Conservation (phyloP, 768 basidiomycete genomes). For the Fistulinella prunicolor region DNA sequence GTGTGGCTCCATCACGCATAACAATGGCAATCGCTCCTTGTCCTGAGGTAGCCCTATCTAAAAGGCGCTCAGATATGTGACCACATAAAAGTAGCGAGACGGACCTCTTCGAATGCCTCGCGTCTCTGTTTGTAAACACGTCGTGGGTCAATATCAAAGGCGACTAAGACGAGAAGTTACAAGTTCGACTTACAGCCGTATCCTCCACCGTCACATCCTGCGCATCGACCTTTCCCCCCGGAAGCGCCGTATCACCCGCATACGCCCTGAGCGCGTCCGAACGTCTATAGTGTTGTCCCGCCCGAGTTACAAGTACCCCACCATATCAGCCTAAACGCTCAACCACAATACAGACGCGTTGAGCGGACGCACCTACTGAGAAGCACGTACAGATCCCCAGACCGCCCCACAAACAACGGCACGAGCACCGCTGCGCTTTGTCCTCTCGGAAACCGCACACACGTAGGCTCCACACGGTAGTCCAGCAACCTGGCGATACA, state of each 20-base stretch:
- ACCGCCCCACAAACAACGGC: slow-evolving; percentile 79
- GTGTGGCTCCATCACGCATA: slow-evolving; percentile 80
- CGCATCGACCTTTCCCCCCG: slow-evolving; percentile 78
- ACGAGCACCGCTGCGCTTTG: slow-evolving; percentile 76
- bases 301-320: neutral
- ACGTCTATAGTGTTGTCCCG: slow-evolving; percentile 51
- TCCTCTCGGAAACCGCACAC: slow-evolving; percentile 50
- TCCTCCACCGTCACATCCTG: slow-evolving; percentile 69
- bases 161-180: neutral
- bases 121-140: slow-evolving; percentile 50
- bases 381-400: slow-evolving; percentile 81
- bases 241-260: slow-evolving; percentile 85
- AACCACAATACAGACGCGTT: neutral
- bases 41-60: slow-evolving; percentile 85
- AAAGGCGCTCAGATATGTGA: no score
- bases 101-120: slow-evolving; percentile 89
- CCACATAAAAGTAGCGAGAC: neutral
- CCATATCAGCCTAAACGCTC: neutral
- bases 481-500: slow-evolving; percentile 26
- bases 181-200: slow-evolving; percentile 55
- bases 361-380: slow-evolving; percentile 64
- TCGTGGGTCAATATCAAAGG: neutral
- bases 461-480: slow-evolving; percentile 26
- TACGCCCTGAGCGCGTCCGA: slow-evolving; percentile 70
- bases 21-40: slow-evolving; percentile 61